Evolutionary conservation across 2,329 filamentous ascomycete genomes (phyloP).

Genomic region (Trichoderma hamatum): DNA sequence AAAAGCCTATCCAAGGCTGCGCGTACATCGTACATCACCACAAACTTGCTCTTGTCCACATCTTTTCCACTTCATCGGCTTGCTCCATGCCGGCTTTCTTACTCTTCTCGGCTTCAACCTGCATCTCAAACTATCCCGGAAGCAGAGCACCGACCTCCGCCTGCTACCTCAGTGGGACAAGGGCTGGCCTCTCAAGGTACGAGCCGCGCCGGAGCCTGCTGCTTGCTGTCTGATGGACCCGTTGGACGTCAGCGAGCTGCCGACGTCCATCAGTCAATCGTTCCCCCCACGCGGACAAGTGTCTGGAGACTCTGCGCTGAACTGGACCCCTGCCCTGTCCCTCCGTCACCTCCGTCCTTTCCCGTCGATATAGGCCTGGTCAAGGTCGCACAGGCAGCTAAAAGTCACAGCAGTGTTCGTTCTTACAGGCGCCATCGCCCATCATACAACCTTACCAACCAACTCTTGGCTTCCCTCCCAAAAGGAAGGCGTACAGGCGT

Average conservation of each 20-base stretch:
- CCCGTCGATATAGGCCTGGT: slow-evolving; percentile 10
- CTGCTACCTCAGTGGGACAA: slow-evolving; percentile 21
- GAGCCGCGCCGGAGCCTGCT: slow-evolving; percentile 20
- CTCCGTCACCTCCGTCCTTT: slow-evolving; percentile 14
- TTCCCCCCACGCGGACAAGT: slow-evolving; percentile 26
- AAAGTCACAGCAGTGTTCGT: slow-evolving; percentile 14
- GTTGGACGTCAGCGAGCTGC: slow-evolving; percentile 20
- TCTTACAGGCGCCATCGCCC: slow-evolving; percentile 17
- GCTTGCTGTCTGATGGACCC: slow-evolving; percentile 19
- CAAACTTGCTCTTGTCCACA: not conserved
- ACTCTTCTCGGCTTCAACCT: slow-evolving; percentile 21
- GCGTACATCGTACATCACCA: not conserved
- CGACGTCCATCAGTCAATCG: slow-evolving; percentile 24
- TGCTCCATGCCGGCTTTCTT: slow-evolving; percentile 16
- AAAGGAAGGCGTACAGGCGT: not conserved
- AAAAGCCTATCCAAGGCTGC: not conserved
- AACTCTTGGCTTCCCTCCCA: slow-evolving; percentile 8
- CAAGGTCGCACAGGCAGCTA: slow-evolving; percentile 15
- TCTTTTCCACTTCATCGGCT: not conserved
- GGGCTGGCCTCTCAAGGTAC: slow-evolving; percentile 10
- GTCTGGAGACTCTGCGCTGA: slow-evolving; percentile 7
- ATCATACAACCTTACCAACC: slow-evolving; percentile 2
- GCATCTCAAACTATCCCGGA: slow-evolving; percentile 24
- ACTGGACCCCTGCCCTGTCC: not conserved
- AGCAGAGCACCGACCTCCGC: slow-evolving; percentile 26